phyloP scores from a whole-genome alignment of 1,139 yeast genomes.

The Yamadazyma buinensis region DNA sequence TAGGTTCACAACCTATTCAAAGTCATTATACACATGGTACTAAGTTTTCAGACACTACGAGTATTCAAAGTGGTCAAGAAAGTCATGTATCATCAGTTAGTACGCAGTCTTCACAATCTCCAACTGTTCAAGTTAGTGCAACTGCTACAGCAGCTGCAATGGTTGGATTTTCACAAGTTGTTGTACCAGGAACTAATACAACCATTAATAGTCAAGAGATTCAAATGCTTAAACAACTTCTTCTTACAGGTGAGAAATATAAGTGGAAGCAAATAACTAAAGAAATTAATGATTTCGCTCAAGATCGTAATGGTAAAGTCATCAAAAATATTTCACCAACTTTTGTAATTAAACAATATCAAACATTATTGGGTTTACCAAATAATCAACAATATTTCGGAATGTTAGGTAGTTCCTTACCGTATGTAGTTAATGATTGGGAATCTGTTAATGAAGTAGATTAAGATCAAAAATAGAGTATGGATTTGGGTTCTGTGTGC shows the following conservation, averaged over 20 bases:
- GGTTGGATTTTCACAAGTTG: neutral
- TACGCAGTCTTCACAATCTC: conserved; percentile 1
- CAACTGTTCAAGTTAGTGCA: neutral
- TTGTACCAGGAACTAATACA: conserved; percentile 8
- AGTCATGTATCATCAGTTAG: neutral
- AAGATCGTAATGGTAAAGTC: conserved; percentile 9
- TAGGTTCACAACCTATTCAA: too few relatives aligned
- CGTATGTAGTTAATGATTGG: conserved; percentile 44
- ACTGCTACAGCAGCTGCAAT: too few relatives aligned
- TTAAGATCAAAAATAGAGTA: too few relatives aligned
- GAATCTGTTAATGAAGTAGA: conserved; percentile 26
- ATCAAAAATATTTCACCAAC: conserved; percentile 42
- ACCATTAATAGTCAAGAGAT: conserved; percentile 37
- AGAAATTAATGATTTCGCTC: conserved; percentile 28
- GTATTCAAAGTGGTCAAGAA: too few relatives aligned
- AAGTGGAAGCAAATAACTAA: conserved; percentile 48
- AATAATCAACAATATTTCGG: conserved; percentile 39
- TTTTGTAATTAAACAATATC: conserved; percentile 44
- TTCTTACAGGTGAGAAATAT: conserved; percentile 41
- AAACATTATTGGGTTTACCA: conserved; percentile 38
- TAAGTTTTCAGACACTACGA: too few relatives aligned
- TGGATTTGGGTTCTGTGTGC: neutral
- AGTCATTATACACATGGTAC: too few relatives aligned
- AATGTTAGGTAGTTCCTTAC: conserved; percentile 37
- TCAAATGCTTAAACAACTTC: conserved; percentile 35